phyloP scores from a whole-genome alignment of 2,329 filamentous ascomycete species.

The Talaromyces sp. region DNA sequence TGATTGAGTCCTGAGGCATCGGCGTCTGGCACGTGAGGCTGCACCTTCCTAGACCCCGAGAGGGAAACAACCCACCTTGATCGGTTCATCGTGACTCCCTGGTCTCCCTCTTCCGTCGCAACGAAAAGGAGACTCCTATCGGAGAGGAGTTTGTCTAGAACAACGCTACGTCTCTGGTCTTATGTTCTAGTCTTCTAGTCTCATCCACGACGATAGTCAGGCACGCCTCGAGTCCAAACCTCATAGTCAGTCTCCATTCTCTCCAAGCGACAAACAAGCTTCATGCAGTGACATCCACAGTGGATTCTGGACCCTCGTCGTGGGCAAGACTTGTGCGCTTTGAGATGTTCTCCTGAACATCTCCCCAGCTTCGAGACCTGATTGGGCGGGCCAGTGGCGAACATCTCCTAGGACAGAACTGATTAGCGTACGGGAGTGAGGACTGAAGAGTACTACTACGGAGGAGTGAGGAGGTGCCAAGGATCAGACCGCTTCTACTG shows the following conservation, averaged over 20 bases:
- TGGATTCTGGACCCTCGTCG: neutral
- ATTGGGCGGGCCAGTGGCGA: neutral
- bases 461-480: conserved; percentile 1
- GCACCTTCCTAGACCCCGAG: neutral
- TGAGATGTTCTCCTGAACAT: neutral
- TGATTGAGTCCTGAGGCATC: neutral
- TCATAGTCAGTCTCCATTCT: neutral
- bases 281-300: neutral
- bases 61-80: too few relatives aligned
- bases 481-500: neutral
- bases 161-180: neutral
- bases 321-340: neutral
- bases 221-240: neutral
- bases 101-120: neutral
- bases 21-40: neutral
- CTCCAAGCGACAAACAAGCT: neutral
- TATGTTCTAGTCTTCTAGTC: neutral
- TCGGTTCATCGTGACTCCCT: too few relatives aligned
- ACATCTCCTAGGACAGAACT: neutral
- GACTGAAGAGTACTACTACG: neutral
- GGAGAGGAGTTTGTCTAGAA: neutral
- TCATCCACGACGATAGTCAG: neutral
- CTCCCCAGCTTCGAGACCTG: neutral
- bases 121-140: neutral
- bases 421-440: neutral